Percentiles rank a stretch among this genome's conserved stretches.
Evolutionary conservation across 1,284 basidiomycete genomes (phyloP).

Genomic region (Pyrrhoderma noxium): DNA sequence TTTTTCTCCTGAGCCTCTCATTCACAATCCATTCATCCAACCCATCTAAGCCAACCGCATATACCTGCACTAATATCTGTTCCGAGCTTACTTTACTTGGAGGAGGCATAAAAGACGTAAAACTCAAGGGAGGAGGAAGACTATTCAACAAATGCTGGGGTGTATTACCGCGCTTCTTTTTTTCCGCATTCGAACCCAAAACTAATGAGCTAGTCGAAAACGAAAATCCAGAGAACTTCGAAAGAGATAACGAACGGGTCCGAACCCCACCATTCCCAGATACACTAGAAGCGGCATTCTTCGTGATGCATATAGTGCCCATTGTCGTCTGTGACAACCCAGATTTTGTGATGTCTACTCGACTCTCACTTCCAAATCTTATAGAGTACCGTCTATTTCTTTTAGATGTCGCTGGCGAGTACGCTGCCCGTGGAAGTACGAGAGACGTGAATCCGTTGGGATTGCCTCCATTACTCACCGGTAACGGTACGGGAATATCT

Average conservation of each 20-base stretch:
- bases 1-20: conserved; percentile 29
- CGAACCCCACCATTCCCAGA: conserved; percentile 9
- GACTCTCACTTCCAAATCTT: conserved; percentile 30
- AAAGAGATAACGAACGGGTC: conserved; percentile 12
- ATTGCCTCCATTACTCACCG: conserved; percentile 26
- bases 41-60: conserved; percentile 74
- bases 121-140: conserved; percentile 36
- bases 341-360: conserved; percentile 62
- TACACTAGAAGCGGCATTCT: conserved; percentile 14
- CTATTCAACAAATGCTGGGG: conserved; percentile 37
- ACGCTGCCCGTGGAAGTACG: conserved; percentile 55
- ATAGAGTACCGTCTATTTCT: conserved; percentile 23
- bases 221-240: conserved; percentile 11
- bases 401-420: conserved; percentile 29
- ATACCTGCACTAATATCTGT: conserved; percentile 76
- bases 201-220: conserved; percentile 13
- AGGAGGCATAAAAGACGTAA: conserved; percentile 64
- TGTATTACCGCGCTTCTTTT: conserved; percentile 20
- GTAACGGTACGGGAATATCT: conserved; percentile 27
- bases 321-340: conserved; percentile 80
- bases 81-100: conserved; percentile 61
- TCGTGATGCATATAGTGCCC: conserved; percentile 67
- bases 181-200: conserved; percentile 15
- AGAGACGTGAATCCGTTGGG: conserved; percentile 64
- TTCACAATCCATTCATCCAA: conserved; percentile 60